Evolutionary conservation across 169 alveolate species (phyloP).

Genomic region (Hepatocystis sp.): DNA sequence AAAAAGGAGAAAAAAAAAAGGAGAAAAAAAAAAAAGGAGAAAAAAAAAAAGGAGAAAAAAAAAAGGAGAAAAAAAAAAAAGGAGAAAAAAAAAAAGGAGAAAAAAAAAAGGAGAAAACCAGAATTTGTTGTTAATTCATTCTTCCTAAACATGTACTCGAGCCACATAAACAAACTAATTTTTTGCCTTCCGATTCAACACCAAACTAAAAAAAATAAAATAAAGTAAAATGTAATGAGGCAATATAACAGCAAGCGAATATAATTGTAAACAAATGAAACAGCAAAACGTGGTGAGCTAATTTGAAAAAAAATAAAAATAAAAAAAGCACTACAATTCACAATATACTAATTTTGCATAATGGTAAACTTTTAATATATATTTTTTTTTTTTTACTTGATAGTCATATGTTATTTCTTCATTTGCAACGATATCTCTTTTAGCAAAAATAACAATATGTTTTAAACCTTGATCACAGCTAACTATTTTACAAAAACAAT

Average conservation of each 20-base stretch:
- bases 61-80: neutral
- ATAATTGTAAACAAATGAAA: neutral
- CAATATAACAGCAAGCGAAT: neutral
- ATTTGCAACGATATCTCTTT: constrained; percentile 92
- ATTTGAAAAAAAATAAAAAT: constrained; percentile 1
- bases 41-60: neutral
- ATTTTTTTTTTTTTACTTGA: constrained; percentile 80
- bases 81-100: no score
- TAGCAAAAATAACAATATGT: constrained; percentile 96
- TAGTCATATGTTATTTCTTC: constrained; percentile 98
- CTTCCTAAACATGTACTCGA: constrained; percentile 93
- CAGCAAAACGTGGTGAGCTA: neutral
- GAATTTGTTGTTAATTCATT: constrained; percentile 90
- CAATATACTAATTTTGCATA: neutral
- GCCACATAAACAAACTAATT: constrained; percentile 91
- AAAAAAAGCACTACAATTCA: no score
- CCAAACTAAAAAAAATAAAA: constrained; percentile 80
- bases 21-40: neutral
- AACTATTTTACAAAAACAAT: constrained; percentile 90
- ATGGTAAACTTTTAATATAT: neutral
- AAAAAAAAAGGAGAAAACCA: no score
- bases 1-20: neutral
- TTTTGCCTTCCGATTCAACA: constrained; percentile 90
- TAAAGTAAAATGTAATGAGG: neutral
- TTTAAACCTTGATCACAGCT: constrained; percentile 91